Evolutionary conservation across 31 red algal genomes (phyloP).

Genomic region (Porphyra umbilicalis): DNA sequence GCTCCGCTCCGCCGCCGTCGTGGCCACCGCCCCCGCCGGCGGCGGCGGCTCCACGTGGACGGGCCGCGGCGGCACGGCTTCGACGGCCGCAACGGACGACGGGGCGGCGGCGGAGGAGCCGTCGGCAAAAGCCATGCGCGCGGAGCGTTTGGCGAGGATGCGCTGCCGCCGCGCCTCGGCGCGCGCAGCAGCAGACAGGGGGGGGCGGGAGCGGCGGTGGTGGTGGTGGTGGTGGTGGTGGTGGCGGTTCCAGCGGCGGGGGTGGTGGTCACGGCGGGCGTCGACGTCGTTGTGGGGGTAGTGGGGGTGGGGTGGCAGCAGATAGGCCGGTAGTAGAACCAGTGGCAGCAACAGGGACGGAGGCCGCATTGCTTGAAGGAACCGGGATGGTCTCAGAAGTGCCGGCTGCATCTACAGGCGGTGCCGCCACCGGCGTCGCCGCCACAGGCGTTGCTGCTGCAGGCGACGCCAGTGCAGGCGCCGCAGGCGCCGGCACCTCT

Average conservation of each 20-base stretch:
- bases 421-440: no score
- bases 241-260: not conserved
- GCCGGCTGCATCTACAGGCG: no score
- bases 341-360: no score
- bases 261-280: not conserved
- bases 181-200: conserved; percentile 18
- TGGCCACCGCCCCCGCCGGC: not conserved
- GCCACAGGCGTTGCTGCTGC: no score
- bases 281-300: no score
- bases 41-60: not conserved
- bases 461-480: no score
- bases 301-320: no score
- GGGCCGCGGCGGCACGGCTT: not conserved
- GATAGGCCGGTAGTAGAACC: no score
- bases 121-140: conserved; percentile 52
- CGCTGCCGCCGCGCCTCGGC: conserved; percentile 41
- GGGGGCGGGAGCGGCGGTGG: no score
- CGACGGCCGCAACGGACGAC: not conserved
- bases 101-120: conserved; percentile 12
- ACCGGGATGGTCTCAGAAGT: no score
- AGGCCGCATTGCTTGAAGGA: no score
- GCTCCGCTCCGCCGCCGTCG: not conserved
- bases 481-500: no score
- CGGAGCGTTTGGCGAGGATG: conserved; percentile 52
- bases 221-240: not conserved